Evolutionary conservation across 805 yeast genomes (phyloP).

Genomic region (Sugiyamaella americana): DNA sequence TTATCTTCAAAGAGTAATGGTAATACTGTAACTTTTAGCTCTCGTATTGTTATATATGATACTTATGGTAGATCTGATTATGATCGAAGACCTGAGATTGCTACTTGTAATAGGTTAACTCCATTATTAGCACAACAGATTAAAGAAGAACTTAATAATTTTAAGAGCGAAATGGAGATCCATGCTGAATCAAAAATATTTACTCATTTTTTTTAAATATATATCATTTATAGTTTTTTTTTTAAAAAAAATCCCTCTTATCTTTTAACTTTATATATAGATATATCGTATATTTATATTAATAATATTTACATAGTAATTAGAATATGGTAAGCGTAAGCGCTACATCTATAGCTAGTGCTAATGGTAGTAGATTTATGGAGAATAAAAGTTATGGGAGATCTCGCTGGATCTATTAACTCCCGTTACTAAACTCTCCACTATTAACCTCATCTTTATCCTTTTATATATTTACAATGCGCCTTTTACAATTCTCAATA

Average conservation of each 20-base stretch:
- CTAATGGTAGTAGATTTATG: too few species aligned
- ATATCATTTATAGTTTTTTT: too few species aligned
- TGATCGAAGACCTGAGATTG: conserved; percentile 87
- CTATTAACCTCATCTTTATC: too few species aligned
- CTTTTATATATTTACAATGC: too few species aligned
- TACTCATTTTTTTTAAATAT: conserved; percentile 68
- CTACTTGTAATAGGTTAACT: conserved; percentile 87
- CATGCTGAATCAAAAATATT: conserved; percentile 73
- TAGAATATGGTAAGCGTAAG: too few species aligned
- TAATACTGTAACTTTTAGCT: conserved; percentile 60
- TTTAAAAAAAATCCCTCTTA: background rate
- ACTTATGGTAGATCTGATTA: conserved; percentile 79
- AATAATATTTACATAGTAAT: too few species aligned
- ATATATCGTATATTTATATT: background rate
- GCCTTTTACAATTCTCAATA: too few species aligned
- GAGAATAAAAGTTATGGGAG: too few species aligned
- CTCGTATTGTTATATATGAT: conserved; percentile 75
- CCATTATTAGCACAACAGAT: conserved; percentile 82
- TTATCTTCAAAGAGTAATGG: background rate
- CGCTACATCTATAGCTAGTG: too few species aligned
- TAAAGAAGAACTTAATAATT: conserved; percentile 72
- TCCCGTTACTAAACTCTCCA: too few species aligned
- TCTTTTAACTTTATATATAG: background rate
- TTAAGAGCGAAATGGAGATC: conserved; percentile 75
- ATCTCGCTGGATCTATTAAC: too few species aligned